Percentiles rank a stretch among this genome's conserved stretches.
Conservation (phyloP, 257 asterid species). For the Rehmannia glutinosa region DNA sequence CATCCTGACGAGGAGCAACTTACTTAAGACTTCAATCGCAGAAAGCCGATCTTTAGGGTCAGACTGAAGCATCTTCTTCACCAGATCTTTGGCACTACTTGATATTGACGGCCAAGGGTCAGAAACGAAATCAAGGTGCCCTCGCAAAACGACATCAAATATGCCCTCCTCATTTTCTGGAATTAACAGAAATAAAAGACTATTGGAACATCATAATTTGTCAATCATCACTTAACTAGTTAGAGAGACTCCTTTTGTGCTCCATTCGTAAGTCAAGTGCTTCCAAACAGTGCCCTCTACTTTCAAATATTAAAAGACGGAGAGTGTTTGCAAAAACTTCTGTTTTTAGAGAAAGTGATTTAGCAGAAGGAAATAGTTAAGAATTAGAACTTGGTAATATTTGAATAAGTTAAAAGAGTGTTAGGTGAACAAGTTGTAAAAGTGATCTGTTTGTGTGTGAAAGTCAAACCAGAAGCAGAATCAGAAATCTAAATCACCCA, state of each 20-base stretch:
- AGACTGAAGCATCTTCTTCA: slow-evolving; percentile 86
- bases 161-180: slow-evolving; percentile 86
- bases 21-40: slow-evolving; percentile 80
- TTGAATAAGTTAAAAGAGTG: no score
- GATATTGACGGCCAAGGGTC: slow-evolving; percentile 98
- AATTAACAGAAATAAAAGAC: slow-evolving; percentile 11
- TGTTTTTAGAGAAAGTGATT: no score
- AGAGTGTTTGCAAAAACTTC: no score
- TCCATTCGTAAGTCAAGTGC: no score
- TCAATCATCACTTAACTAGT: no score
- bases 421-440: no score
- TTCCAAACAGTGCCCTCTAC: no score
- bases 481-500: neutral
- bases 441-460: neutral
- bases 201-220: neutral
- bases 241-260: no score
- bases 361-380: no score
- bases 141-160: slow-evolving; percentile 73
- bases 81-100: slow-evolving; percentile 93
- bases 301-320: no score
- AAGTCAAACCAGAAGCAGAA: neutral
- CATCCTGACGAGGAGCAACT: slow-evolving; percentile 16
- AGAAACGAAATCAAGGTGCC: slow-evolving; percentile 77
- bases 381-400: no score
- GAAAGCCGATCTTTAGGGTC: slow-evolving; percentile 77